These are phyloP conservation scores for Neurospora sp. DNA, from an alignment of 495 filamentous ascomycete species.

Conservation along the genomic window DNA sequence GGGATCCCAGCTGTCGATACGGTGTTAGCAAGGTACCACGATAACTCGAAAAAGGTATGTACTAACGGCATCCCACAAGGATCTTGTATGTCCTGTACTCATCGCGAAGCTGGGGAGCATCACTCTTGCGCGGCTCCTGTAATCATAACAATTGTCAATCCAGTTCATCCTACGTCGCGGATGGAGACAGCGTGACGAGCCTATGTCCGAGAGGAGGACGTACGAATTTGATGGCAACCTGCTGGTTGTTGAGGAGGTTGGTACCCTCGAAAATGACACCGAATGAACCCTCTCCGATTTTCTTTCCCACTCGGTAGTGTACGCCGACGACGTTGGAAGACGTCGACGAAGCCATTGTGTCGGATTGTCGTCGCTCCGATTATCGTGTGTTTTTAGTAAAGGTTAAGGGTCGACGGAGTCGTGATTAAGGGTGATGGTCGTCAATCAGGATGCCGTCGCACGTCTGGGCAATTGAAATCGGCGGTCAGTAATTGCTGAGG, in stretches of 20 bases:
- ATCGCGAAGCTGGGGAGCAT: slow-evolving; percentile 95
- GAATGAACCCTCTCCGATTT: slow-evolving; percentile 98
- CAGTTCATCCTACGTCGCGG: neutral
- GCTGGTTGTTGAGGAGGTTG: slow-evolving; percentile 97
- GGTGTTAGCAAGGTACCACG: slow-evolving; percentile 8
- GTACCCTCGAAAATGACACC: slow-evolving; percentile 99
- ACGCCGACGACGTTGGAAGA: slow-evolving; percentile 98
- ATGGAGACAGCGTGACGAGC: neutral
- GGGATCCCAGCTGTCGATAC: slow-evolving; percentile 77
- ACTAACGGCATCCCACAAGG: slow-evolving; percentile 96
- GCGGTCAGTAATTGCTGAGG: neutral
- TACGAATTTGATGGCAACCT: slow-evolving; percentile 99
- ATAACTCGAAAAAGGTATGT: neutral
- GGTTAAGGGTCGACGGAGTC: neutral
- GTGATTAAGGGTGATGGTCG: neutral
- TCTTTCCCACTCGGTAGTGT: slow-evolving; percentile 98
- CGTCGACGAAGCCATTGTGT: slow-evolving; percentile 68
- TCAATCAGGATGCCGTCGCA: neutral
- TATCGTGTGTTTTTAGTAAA: neutral
- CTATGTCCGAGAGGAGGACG: slow-evolving; percentile 24
- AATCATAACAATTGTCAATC: neutral
- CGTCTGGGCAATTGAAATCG: neutral
- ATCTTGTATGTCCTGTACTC: slow-evolving; percentile 99
- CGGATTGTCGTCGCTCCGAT: neutral
- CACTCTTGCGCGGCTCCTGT: slow-evolving; percentile 96